Base-by-base conservation (phyloP, 148 eudicot species). In the Rhododendron kiyosumense region DNA sequence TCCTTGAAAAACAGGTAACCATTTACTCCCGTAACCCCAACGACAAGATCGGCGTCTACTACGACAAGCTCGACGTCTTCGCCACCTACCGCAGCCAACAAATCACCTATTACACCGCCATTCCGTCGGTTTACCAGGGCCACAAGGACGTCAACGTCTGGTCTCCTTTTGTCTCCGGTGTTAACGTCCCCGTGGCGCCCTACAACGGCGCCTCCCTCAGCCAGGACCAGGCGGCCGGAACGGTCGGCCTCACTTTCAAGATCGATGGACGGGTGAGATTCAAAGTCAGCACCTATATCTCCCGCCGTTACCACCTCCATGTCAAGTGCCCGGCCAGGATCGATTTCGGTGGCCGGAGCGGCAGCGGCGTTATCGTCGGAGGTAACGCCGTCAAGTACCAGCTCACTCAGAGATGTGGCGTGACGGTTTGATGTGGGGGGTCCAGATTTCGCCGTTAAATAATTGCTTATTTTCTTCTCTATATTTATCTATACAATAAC, bases 101-200 rank as follows among this genome's bases (percentile, higher is more conserved):
- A 69, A 92, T 95, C 87, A 95, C 95, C 24, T 85, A 86, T 38
- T 92, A 89, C 83, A 92, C 98, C 2, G 80, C 59, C 14, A 88
- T 93, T n/a, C 95, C 96, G 1, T 90, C 95, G 0, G 87, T 88
- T 1, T 96, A 94, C 81, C 94, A 96, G 77, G 96, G 91, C 76
- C 88, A 93, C 73, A 86, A 89, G 1, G 93, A 83, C 59, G 52
- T 57, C 11, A 89, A 87, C 84, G 89, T 92, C 3, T 96, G 98
- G 98, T 93, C 97, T 2, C 98, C 98, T 20, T 93, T 92, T 46
- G 30, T 96, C 7, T 89, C 86, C 48, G 98, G 98, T 0, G 82
- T 82, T 17, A 41, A 86, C 26, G 94, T 95, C 32, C 98, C 97
- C 2, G 92, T 95, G 5, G 97, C 98, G 0, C 97, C 98, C 1